These are phyloP conservation scores for Candida fluviatilis DNA, from an alignment of 805 yeast genomes.

Conservation along the genomic window DNA sequence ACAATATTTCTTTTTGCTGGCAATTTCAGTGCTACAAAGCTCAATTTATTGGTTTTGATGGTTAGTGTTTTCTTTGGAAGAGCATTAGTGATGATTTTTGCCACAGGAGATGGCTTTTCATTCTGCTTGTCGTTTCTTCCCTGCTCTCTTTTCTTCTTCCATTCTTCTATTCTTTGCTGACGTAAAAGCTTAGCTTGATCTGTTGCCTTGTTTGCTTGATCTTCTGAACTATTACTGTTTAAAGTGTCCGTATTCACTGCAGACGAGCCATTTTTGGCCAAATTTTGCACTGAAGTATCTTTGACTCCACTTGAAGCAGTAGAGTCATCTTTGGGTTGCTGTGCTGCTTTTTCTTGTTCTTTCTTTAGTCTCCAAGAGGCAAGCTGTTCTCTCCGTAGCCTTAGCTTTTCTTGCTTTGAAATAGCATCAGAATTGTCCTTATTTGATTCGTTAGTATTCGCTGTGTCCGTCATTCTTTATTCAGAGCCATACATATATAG, in stretches of 20 bases:
- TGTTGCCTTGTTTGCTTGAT: neutral
- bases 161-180: constrained; percentile 43
- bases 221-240: neutral
- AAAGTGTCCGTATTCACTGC: no score
- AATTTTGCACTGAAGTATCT: neutral
- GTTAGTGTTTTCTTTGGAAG: constrained; percentile 4
- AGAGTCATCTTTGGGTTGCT: neutral
- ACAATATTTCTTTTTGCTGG: constrained; percentile 8
- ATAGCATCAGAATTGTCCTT: constrained; percentile 9
- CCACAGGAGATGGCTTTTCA: neutral
- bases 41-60: constrained; percentile 7
- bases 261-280: neutral
- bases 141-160: constrained; percentile 40
- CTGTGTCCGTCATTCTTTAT: constrained; percentile 1
- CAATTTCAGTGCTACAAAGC: constrained; percentile 4
- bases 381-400: constrained; percentile 47
- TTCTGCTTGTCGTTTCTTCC: neutral
- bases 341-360: constrained; percentile 24
- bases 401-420: constrained; percentile 30
- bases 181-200: constrained; percentile 22
- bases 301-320: no score
- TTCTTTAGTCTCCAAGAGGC: constrained; percentile 61
- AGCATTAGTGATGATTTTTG: neutral
- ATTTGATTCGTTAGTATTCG: constrained; percentile 13
- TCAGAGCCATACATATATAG: constrained; percentile 3